Evolutionary conservation across 139 green algal genomes (phyloP), one percentile per base, ranked within the genome.

Genomic region (Chlamydomonas schloesseri): DNA sequence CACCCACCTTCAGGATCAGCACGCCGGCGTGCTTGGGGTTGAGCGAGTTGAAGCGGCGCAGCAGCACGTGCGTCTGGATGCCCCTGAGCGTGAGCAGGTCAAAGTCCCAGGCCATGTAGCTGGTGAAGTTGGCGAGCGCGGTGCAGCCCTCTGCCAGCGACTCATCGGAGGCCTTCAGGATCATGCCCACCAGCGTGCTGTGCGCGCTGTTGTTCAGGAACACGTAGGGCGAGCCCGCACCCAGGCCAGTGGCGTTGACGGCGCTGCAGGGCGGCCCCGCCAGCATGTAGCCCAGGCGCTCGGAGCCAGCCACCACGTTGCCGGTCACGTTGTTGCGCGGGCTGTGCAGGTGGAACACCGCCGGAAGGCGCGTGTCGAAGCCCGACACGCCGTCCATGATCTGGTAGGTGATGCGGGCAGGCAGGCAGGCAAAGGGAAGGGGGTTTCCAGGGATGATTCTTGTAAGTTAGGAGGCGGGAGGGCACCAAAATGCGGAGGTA

Each of bases 101-200:
- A 75, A 93, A 95, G 87, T 95, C 92, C 92, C 92, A 95, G 76
- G 84, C 82, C 1, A 87, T 53, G 73, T 87, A 90, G 15, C 80
- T 33, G 17, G 76, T 90, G 72, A 91, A 90, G 75, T 89, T 85
- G 26, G 67, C 37, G n/a, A 92, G 26, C 28, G 23, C 57, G 18
- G 88, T 90, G 82, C 92, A 94, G n/a, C 60, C 50, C 3, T 60
- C 47, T 2, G 31, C 53, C 31, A 42, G 13, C 36, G 60, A 74
- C 23, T 33, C 57, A 5, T 55, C 1, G 14, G 36, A 36, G 6
- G 31, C 84, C 73, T 65, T 3, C 17, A 91, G 73, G 34, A 83
- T 23, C 74, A 91, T 15, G 31, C 84, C 84, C 11, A 79, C 71
- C n/a, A 93, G 75, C 53, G 33, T 80, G 72, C 64, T 86, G 75